These are phyloP conservation scores for Pigoraptor vietnamica DNA, from an alignment of 78 protist genomes.

Conservation along the genomic window DNA sequence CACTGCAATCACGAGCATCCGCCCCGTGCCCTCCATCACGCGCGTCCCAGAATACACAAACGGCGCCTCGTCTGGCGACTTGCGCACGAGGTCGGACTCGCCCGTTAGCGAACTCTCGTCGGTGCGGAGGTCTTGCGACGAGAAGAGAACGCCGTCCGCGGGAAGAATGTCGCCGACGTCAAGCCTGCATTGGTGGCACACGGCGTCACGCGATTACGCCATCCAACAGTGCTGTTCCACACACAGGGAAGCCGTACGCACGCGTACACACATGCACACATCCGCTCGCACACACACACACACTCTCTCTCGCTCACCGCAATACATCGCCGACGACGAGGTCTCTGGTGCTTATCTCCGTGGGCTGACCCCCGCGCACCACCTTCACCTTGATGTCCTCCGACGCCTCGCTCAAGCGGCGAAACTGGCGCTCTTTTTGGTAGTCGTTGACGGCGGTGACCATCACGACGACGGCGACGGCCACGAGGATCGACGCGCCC, in stretches of 20 bases:
- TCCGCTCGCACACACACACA: background rate
- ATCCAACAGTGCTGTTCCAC: background rate
- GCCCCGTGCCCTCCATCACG: constrained; percentile 58
- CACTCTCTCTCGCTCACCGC: no score
- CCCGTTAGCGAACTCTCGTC: constrained; percentile 70
- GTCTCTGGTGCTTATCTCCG: constrained; percentile 39
- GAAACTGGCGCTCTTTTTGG: constrained; percentile 30
- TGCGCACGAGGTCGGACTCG: constrained; percentile 62
- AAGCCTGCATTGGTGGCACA: background rate
- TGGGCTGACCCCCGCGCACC: constrained; percentile 30
- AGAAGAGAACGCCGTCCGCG: constrained; percentile 74
- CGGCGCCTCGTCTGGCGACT: constrained; percentile 38
- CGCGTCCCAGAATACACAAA: constrained; percentile 68
- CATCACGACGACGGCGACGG: constrained; percentile 76
- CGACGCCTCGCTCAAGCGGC: constrained; percentile 25
- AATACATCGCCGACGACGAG: constrained; percentile 92
- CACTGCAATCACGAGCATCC: constrained; percentile 63
- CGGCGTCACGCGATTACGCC: background rate
- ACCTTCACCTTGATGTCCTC: constrained; percentile 19
- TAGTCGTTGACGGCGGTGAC: constrained; percentile 56
- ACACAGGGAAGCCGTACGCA: background rate
- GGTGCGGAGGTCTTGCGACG: constrained; percentile 14
- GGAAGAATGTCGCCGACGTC: constrained; percentile 70
- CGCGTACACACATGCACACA: background rate
- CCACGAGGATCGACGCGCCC: constrained; percentile 85